phyloP scores from a whole-genome alignment of 106 monocot species.

The Apostasia ramifera region DNA sequence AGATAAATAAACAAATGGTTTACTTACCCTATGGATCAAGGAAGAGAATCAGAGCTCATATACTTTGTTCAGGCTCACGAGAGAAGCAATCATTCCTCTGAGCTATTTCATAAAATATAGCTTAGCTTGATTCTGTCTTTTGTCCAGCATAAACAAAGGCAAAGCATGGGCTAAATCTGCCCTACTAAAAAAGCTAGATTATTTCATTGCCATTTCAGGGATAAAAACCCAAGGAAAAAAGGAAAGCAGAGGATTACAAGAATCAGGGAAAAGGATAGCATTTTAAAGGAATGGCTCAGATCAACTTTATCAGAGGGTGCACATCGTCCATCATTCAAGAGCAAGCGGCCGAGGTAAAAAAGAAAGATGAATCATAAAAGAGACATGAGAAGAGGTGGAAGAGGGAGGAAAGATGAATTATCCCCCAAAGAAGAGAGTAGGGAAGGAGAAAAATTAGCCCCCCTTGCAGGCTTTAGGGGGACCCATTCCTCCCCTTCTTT shows the following conservation, averaged over 20 bases:
- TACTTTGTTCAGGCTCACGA: neutral
- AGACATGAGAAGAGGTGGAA: neutral
- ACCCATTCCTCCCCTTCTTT: neutral
- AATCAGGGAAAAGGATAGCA: conserved; percentile 2
- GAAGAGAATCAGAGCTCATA: neutral
- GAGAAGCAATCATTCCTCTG: conserved; percentile 6
- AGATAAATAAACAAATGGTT: neutral
- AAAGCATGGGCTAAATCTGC: neutral
- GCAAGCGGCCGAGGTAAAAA: neutral
- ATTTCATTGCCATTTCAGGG: conserved; percentile 5
- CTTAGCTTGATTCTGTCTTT: neutral
- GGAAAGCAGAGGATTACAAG: neutral
- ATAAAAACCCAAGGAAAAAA: conserved; percentile 1
- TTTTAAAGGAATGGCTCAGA: conserved; percentile 11
- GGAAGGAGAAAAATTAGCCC: neutral
- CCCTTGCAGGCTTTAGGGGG: neutral
- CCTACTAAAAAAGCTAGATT: neutral
- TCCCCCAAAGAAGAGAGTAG: neutral
- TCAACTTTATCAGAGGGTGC: conserved; percentile 5
- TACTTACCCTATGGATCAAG: neutral
- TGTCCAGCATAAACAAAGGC: conserved; percentile 2
- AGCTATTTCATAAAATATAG: neutral
- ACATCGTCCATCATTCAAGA: conserved; percentile 8
- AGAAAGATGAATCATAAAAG: neutral
- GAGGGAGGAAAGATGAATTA: neutral